phyloP scores from a whole-genome alignment of 2,329 filamentous ascomycete species.

The Ascochyta clinopodiicola region DNA sequence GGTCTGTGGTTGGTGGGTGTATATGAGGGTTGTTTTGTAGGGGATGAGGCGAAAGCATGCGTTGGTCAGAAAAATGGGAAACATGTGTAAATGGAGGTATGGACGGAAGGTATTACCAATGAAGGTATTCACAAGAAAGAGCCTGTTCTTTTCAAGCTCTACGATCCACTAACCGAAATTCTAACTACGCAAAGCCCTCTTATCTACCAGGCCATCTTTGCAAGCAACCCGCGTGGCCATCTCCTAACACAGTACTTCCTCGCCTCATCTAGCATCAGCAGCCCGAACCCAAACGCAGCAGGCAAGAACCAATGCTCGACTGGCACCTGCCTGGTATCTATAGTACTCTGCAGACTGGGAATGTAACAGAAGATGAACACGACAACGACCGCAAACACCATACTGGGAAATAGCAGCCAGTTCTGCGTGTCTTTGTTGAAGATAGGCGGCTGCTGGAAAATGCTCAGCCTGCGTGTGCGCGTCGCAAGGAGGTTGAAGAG shows the following conservation, averaged over 20 bases:
- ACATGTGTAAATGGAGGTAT: too few relatives aligned
- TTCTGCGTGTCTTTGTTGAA: conserved; percentile 73
- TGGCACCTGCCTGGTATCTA: conserved; percentile 69
- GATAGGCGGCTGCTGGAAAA: conserved; percentile 74
- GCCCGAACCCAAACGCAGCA: conserved; percentile 70
- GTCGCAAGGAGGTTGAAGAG: conserved; percentile 77
- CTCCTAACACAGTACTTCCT: conserved; percentile 69
- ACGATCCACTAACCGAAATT: neutral
- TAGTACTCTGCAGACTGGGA: conserved; percentile 65
- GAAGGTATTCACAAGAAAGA: neutral
- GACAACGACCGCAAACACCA: conserved; percentile 72
- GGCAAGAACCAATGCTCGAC: conserved; percentile 80
- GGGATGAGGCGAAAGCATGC: too few relatives aligned
- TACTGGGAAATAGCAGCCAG: conserved; percentile 71
- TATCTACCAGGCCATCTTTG: conserved; percentile 68
- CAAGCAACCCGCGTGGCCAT: conserved; percentile 64
- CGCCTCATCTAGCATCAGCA: conserved; percentile 70
- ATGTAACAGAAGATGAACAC: conserved; percentile 72
- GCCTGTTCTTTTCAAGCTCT: neutral
- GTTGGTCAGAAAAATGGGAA: too few relatives aligned
- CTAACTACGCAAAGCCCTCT: too few relatives aligned
- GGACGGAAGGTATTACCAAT: neutral
- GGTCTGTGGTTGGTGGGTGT: neutral
- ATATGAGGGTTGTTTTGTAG: too few relatives aligned
- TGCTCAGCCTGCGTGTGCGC: conserved; percentile 64